Evolutionary conservation across 1,284 basidiomycete genomes (phyloP), one percentile per base, ranked within the genome.

Genomic region (Polyporus tsugae): DNA sequence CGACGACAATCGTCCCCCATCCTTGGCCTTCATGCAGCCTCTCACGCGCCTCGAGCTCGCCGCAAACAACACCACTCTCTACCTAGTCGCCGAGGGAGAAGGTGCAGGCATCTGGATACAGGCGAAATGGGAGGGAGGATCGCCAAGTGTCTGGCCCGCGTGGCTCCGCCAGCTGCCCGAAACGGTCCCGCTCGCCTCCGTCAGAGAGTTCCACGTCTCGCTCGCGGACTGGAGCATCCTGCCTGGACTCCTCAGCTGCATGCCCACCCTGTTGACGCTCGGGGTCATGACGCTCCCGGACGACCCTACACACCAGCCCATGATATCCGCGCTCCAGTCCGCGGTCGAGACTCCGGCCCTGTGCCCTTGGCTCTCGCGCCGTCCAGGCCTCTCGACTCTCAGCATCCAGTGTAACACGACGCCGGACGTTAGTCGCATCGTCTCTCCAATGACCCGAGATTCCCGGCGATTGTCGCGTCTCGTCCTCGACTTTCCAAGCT

Each of bases 41-140:
- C 49, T 68, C 39, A 53, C 63, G 0, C 59, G 42, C 35, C 63
- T 68, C 33, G 63, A 68, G 42, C 39, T 68, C 19, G 67, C 63
- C 22, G 63, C 67, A 1, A 62, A 65, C 58, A 39, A 17, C 49
- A 46, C 67, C 2, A 29, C 42, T 19, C 44, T 65, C 38, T 69
- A 69, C 55, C 39, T 69, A 17, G 38, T 69, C 35, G 64, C 64
- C 36, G 63, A 69, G 39, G 55, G 64, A 46, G 64, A 66, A 6
- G 41, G 35, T 15, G 33, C 63, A 11, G 58, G 62, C 49, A 17
- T 69, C 9, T 69, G 68, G 68, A 60, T 69, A n/a, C 68, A 69
- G 41, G 68, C 68, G 25, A 53, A 36, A 1, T 63, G 62, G 62
- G 66, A 64, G n/a, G 62, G 66, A 29, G 46, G 62, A 17, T 57